Base-by-base conservation (phyloP, 2,329 filamentous ascomycete genomes). In the Venturia oleaginea region DNA sequence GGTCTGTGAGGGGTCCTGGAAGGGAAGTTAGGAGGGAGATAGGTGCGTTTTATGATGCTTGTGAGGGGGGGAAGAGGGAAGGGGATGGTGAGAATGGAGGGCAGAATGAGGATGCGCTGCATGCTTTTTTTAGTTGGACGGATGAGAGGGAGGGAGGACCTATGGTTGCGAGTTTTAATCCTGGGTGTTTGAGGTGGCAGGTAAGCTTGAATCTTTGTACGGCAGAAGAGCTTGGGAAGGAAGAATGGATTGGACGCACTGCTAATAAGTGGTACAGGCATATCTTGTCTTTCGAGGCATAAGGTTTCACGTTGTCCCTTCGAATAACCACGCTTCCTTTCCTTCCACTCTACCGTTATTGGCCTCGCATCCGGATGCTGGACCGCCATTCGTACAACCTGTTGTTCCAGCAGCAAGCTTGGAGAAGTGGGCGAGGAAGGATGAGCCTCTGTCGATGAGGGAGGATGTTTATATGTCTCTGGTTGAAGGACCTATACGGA, bases 101-200 rank as follows among this genome's bases (percentile, higher is more conserved):
- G 22, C 42, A 55, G 37, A 64, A 59, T 19, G 48, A 59, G 15
- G 51, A 43, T 13, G 63, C 51, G 27, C 10, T 59, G 27, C 63
- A 64, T 42, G 38, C 63, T 15, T 61, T 64, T 37, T 64, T 64
- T 22, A 30, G 19, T 17, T 64, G 63, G 63, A 40, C 54, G 30
- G 46, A 37, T 15, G 40, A 46, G 30, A 22, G 5, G 15, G 63
- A 64, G 38, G 63, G 22, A 10, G 42, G 34, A 24, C 19, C 30
- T 11, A 37, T 24, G 34, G 42, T 59, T 30, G 63, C 92, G 32
- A 95, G 91, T 68, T 96, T 89, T 78, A 97, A 97, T 74, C 94
- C 94, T 13, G 86, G 87, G 65, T 99, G 94, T 79, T 80, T 97
- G 72, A 96, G 93, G 80, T 97, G 92, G 92, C 94, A 97, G 89